A percentile compares a stretch with the other conserved stretches of the same genome.
These are phyloP conservation scores for Ramicandelaber brevisporus DNA, from an alignment of 192 early-diverging fungal species.

Conservation along the genomic window DNA sequence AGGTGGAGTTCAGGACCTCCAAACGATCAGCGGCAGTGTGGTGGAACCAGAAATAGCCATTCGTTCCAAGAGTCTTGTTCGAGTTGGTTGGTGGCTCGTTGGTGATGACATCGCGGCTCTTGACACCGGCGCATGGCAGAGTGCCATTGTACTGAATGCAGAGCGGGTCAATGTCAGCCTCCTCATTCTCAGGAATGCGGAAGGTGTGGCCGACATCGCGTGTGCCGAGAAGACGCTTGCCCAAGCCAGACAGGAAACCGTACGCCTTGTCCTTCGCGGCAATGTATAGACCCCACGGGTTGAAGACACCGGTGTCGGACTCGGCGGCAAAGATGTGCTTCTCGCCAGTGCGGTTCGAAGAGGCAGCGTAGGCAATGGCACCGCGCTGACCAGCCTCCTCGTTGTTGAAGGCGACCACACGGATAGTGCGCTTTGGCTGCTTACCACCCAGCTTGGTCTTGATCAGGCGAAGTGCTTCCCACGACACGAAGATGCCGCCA, in stretches of 20 bases:
- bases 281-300: conserved; percentile 26
- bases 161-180: conserved; percentile 23
- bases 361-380: conserved; percentile 21
- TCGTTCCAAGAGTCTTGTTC: conserved; percentile 9
- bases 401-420: conserved; percentile 31
- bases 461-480: conserved; percentile 16
- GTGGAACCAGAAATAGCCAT: conserved; percentile 30
- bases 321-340: conserved; percentile 26
- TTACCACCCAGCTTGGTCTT: conserved; percentile 7
- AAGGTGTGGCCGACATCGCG: conserved; percentile 16
- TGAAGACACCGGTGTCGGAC: conserved; percentile 30
- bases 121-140: conserved; percentile 25
- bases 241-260: conserved; percentile 7
- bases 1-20: conserved; percentile 20
- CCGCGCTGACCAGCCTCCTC: conserved; percentile 30
- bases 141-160: conserved; percentile 20
- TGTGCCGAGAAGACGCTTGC: conserved; percentile 9
- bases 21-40: conserved; percentile 28
- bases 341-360: too few relatives aligned
- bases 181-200: conserved; percentile 7
- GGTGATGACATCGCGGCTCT: conserved; percentile 17
- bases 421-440: conserved; percentile 21
- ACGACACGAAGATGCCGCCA: conserved; percentile 22
- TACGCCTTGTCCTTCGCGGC: conserved; percentile 8
- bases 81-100: conserved; percentile 7